Conservation (phyloP, 345 rosid species). For the Angophora floribunda region DNA sequence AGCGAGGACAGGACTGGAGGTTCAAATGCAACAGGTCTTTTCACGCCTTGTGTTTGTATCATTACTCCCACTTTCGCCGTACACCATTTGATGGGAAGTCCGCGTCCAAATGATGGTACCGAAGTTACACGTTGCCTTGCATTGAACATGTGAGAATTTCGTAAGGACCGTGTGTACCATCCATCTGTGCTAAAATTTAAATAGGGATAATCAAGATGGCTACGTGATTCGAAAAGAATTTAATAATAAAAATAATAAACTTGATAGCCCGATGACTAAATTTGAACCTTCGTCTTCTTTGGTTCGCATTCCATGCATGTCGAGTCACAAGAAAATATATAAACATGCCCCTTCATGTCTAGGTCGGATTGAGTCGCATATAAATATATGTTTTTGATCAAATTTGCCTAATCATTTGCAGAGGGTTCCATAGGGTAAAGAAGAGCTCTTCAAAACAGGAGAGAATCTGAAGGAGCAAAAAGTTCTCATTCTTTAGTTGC, state of each 20-base stretch:
- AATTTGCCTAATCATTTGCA: not conserved
- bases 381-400: too few relatives aligned
- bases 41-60: not conserved
- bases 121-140: not conserved
- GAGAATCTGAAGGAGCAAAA: not conserved
- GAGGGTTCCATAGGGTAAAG: not conserved
- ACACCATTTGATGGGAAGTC: not conserved
- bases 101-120: not conserved
- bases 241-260: not conserved
- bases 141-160: not conserved
- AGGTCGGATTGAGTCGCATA: not conserved
- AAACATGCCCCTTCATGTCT: not conserved
- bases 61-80: not conserved
- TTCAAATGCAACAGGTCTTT: not conserved
- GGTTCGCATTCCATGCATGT: not conserved
- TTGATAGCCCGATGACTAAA: not conserved
- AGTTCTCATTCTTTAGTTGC: not conserved
- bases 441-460: too few relatives aligned
- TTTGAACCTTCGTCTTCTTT: not conserved
- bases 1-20: not conserved
- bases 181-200: not conserved
- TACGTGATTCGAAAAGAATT: not conserved
- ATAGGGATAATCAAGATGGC: not conserved
- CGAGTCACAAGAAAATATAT: not conserved
- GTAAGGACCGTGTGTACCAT: not conserved